Percentiles rank a stretch among this genome's conserved stretches.
Conservation (phyloP, 192 early-diverging fungal species). For the Thoreauomyces humboldtii region DNA sequence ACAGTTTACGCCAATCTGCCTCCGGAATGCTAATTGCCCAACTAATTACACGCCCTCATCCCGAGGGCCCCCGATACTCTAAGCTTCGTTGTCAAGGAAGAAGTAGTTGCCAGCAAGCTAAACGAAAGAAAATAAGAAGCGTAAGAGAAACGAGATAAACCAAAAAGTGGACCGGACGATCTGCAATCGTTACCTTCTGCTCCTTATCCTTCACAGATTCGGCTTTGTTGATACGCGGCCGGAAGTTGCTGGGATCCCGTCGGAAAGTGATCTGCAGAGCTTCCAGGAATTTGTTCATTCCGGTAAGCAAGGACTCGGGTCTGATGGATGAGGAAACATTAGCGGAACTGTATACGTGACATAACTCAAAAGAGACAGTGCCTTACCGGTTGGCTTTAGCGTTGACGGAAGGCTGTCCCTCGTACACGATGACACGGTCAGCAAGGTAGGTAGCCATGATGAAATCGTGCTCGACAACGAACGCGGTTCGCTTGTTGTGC, state of each 20-base stretch:
- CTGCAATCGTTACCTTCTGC: conserved; percentile 89
- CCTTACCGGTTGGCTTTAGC: conserved; percentile 72
- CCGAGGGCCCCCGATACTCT: too few relatives aligned
- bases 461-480: conserved; percentile 99
- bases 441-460: conserved; percentile 99
- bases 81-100: conserved; percentile 35
- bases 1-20: too few relatives aligned
- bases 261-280: conserved; percentile 94
- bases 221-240: conserved; percentile 96
- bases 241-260: conserved; percentile 94
- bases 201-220: conserved; percentile 94
- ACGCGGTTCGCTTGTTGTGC: conserved; percentile 94
- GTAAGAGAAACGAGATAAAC: background rate
- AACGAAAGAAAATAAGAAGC: background rate
- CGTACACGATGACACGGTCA: conserved; percentile 94
- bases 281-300: conserved; percentile 96
- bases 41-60: too few relatives aligned
- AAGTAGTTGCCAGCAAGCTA: conserved; percentile 39
- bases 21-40: too few relatives aligned
- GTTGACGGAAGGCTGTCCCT: conserved; percentile 81
- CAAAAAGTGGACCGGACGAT: too few relatives aligned
- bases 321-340: conserved; percentile 15
- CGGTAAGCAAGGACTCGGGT: conserved; percentile 86
- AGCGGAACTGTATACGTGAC: background rate
- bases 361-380: background rate